Evolutionary conservation across 1,284 basidiomycete genomes (phyloP).

Genomic region (Marasmius fiardii): DNA sequence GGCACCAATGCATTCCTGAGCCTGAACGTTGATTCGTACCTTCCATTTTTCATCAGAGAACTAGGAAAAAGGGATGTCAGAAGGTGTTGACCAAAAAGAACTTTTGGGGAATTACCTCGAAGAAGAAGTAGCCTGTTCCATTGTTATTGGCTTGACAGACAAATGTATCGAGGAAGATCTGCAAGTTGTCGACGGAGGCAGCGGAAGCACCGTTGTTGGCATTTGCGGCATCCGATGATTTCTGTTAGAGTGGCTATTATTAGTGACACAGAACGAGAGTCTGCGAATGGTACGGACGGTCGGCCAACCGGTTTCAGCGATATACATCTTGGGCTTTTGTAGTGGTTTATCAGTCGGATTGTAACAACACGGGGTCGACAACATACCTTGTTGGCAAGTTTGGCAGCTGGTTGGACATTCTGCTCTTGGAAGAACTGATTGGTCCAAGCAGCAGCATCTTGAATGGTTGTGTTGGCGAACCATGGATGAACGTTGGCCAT

Average conservation of each 20-base stretch:
- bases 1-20: not conserved
- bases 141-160: constrained; percentile 86
- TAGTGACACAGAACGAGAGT: not conserved
- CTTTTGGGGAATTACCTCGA: constrained; percentile 67
- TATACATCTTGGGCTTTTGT: constrained; percentile 66
- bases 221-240: constrained; percentile 53
- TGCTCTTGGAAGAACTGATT: constrained; percentile 43
- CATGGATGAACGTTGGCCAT: constrained; percentile 86
- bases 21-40: constrained; percentile 24
- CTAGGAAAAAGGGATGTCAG: constrained; percentile 33
- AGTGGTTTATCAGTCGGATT: not conserved
- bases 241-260: constrained; percentile 28
- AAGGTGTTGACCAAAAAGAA: constrained; percentile 1
- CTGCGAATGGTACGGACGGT: constrained; percentile 43
- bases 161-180: constrained; percentile 80
- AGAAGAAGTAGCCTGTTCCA: constrained; percentile 83
- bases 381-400: constrained; percentile 49
- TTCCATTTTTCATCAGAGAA: constrained; percentile 89
- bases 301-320: constrained; percentile 95
- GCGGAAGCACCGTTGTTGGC: constrained; percentile 62
- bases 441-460: constrained; percentile 62
- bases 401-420: constrained; percentile 51
- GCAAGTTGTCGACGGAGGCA: constrained; percentile 67
- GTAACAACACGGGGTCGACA: not conserved
- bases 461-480: constrained; percentile 73